Percentiles rank a stretch among this genome's conserved stretches.
phyloP scores from a whole-genome alignment of 2,329 filamentous ascomycete species.

The Fusarium veterinarium region DNA sequence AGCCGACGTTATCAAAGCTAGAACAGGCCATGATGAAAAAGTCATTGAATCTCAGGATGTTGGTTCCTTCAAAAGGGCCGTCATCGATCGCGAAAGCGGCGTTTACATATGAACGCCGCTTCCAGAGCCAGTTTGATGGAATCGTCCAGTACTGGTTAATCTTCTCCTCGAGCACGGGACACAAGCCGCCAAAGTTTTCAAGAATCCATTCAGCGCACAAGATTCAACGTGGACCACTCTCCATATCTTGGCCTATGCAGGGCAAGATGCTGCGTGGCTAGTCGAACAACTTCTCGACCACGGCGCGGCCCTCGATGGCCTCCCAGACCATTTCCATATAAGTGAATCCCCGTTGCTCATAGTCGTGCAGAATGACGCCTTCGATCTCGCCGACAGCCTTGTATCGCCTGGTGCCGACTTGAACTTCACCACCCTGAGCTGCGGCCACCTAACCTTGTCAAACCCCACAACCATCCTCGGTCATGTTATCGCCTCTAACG shows the following conservation, averaged over 20 bases:
- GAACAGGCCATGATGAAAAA: neutral
- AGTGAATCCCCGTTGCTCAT: neutral
- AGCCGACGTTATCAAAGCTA: neutral
- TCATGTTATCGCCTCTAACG: neutral
- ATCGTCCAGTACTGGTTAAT: neutral
- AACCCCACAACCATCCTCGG: neutral
- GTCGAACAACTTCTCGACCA: neutral
- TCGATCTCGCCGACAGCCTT: neutral
- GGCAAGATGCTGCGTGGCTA: neutral
- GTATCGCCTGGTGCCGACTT: neutral
- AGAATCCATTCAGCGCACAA: neutral
- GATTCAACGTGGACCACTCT: neutral
- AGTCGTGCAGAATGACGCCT: rapidly evolving
- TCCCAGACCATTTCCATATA: rapidly evolving
- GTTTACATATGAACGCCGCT: neutral
- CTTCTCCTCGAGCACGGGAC: neutral
- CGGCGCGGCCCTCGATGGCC: rapidly evolving
- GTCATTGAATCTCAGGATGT: neutral
- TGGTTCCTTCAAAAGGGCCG: neutral
- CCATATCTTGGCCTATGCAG: neutral
- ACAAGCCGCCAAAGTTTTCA: rapidly evolving
- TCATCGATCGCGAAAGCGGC: neutral
- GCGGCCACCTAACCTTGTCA: neutral
- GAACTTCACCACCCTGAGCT: neutral
- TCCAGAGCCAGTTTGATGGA: neutral